Evolutionary conservation across 305 asterid species (phyloP).

Genomic region (Striga hermonthica): DNA sequence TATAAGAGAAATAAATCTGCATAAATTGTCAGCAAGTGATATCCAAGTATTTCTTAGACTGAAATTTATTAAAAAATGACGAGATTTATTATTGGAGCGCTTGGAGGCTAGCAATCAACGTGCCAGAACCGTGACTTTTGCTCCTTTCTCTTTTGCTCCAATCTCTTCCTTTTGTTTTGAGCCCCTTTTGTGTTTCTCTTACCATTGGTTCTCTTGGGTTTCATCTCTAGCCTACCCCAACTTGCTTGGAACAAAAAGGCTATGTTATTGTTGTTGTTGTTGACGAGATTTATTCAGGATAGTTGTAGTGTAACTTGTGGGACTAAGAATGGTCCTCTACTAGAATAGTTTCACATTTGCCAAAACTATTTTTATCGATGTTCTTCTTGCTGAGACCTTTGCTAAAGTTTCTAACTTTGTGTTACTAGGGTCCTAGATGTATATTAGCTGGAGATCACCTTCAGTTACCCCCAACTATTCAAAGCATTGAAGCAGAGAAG

Average conservation of each 20-base stretch:
- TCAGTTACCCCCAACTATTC: conserved; percentile 98
- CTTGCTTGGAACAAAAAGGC: no score
- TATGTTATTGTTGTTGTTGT: no score
- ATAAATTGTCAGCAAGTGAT: conserved; percentile 21
- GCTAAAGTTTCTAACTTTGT: conserved; percentile 26
- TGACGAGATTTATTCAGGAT: conserved; percentile 1
- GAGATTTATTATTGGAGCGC: neutral
- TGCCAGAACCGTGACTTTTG: no score
- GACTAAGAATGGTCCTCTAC: conserved; percentile 8
- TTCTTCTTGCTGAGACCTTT: conserved; percentile 8
- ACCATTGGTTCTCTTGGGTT: no score
- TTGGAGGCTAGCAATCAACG: no score
- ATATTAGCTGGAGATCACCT: conserved; percentile 92
- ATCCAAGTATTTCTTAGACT: neutral
- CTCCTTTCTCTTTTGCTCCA: no score
- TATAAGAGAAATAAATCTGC: conserved; percentile 20
- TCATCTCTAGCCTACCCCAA: no score
- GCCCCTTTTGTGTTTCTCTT: no score
- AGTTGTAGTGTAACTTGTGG: conserved; percentile 16
- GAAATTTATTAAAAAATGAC: no score
- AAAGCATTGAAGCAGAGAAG: conserved; percentile 94
- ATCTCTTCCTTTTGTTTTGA: no score
- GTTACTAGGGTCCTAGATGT: conserved; percentile 81
- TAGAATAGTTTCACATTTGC: conserved; percentile 23
- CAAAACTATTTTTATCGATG: neutral